phyloP scores from a whole-genome alignment of 2,329 filamentous ascomycete species.

The Tympanopsis confertula region DNA sequence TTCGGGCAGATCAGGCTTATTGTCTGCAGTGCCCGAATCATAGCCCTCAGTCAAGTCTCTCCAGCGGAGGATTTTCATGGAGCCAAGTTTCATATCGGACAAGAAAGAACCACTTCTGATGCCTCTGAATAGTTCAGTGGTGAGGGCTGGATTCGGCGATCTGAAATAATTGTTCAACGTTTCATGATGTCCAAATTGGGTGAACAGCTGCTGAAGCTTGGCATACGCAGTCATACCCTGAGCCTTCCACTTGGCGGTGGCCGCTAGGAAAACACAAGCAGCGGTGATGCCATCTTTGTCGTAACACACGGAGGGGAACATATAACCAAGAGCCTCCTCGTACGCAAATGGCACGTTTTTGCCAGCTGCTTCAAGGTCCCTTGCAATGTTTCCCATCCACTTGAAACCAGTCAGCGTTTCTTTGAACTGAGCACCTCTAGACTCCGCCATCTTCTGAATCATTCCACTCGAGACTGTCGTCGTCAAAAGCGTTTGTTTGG shows the following conservation, averaged over 20 bases:
- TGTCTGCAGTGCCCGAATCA: constrained; percentile 40
- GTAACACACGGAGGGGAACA: constrained; percentile 49
- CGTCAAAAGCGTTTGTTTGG: constrained; percentile 39
- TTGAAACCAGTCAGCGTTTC: constrained; percentile 59
- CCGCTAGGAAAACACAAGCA: constrained; percentile 40
- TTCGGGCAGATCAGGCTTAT: constrained; percentile 39
- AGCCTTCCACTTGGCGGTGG: constrained; percentile 16
- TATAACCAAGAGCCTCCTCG: constrained; percentile 57
- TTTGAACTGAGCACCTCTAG: constrained; percentile 41
- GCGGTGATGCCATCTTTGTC: constrained; percentile 56
- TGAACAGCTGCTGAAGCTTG: constrained; percentile 44
- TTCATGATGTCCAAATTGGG: constrained; percentile 46
- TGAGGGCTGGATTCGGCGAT: constrained; percentile 39
- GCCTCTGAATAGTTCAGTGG: constrained; percentile 37
- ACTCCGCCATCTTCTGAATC: constrained; percentile 40
- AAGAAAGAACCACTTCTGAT: constrained; percentile 33
- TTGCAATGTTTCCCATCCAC: constrained; percentile 52
- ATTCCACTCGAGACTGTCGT: constrained; percentile 54
- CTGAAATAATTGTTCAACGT: constrained; percentile 53
- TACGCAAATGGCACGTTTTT: constrained; percentile 44
- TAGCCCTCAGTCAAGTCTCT: constrained; percentile 48
- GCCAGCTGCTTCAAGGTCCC: constrained; percentile 30
- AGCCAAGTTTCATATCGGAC: constrained; percentile 31
- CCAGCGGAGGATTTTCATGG: constrained; percentile 41
- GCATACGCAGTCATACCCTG: constrained; percentile 41